Evolutionary conservation across 2,329 filamentous ascomycete genomes (phyloP).

Genomic region (Neocucurbitaria cava): DNA sequence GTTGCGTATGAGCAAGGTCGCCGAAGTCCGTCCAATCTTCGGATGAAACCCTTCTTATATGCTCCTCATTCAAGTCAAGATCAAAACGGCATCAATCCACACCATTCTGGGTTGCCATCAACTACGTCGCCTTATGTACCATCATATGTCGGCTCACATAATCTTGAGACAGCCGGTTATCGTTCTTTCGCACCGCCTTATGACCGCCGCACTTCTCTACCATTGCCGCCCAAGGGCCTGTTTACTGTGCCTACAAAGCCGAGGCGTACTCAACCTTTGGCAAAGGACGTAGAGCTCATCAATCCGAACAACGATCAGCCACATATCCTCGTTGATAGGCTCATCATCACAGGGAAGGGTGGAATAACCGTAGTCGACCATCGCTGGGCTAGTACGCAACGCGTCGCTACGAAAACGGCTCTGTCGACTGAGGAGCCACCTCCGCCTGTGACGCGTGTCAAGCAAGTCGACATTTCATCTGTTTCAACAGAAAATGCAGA

Average conservation of each 20-base stretch:
- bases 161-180: not conserved
- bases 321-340: constrained; percentile 15
- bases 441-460: not conserved
- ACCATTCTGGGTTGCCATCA: not conserved
- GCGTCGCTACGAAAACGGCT: constrained; percentile 1
- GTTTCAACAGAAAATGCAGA: not conserved
- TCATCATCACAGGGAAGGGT: constrained; percentile 26
- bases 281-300: constrained; percentile 1
- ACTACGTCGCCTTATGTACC: not conserved
- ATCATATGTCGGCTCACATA: not conserved
- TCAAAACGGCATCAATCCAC: not conserved
- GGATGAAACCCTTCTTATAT: not conserved
- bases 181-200: not conserved
- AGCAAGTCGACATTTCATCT: not conserved
- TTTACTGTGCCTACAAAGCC: constrained; percentile 23
- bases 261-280: constrained; percentile 4
- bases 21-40: not conserved
- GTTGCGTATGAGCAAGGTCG: not conserved
- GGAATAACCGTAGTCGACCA: constrained; percentile 26
- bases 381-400: constrained; percentile 17
- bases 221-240: constrained; percentile 20
- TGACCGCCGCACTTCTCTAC: not conserved
- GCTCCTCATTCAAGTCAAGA: not conserved
- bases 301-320: not conserved
- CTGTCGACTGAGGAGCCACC: too few species aligned